A percentile compares a stretch with the other conserved stretches of the same genome.
Evolutionary conservation across 1,139 yeast genomes (phyloP).

Genomic region (Scheffersomyces stambukii): DNA sequence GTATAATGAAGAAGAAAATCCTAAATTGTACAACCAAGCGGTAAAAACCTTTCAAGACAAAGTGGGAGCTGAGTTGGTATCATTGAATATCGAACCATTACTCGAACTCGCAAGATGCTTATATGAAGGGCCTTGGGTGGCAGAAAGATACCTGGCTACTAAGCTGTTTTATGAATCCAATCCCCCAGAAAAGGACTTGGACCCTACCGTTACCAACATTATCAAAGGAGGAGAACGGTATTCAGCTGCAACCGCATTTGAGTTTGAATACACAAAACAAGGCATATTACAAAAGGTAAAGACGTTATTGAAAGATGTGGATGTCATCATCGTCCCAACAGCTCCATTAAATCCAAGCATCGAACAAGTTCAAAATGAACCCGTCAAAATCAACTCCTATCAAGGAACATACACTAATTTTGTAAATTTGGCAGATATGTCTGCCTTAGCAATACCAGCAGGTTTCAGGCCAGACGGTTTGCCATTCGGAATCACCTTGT

Average conservation of each 20-base stretch:
- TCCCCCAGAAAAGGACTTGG: slow-evolving; percentile 69
- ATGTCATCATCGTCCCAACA: slow-evolving; percentile 84
- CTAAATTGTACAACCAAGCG: slow-evolving; percentile 60
- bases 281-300: slow-evolving; percentile 64
- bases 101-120: slow-evolving; percentile 81
- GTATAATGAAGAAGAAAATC: slow-evolving; percentile 79
- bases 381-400: slow-evolving; percentile 74
- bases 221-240: slow-evolving; percentile 73
- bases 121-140: slow-evolving; percentile 99
- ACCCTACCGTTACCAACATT: slow-evolving; percentile 78
- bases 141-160: slow-evolving; percentile 85
- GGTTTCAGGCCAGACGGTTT: slow-evolving; percentile 82
- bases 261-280: slow-evolving; percentile 79
- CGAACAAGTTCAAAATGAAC: slow-evolving; percentile 67
- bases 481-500: slow-evolving; percentile 85
- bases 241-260: slow-evolving; percentile 80
- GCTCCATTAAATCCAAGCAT: slow-evolving; percentile 89
- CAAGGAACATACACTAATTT: slow-evolving; percentile 98
- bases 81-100: slow-evolving; percentile 69
- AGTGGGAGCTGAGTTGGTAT: slow-evolving; percentile 54
- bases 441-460: slow-evolving; percentile 87
- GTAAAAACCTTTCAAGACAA: slow-evolving; percentile 47
- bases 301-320: slow-evolving; percentile 53
- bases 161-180: slow-evolving; percentile 67
- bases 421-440: slow-evolving; percentile 88